Conservation (phyloP, 768 basidiomycete genomes). For the Tubosaeta sp. region DNA sequence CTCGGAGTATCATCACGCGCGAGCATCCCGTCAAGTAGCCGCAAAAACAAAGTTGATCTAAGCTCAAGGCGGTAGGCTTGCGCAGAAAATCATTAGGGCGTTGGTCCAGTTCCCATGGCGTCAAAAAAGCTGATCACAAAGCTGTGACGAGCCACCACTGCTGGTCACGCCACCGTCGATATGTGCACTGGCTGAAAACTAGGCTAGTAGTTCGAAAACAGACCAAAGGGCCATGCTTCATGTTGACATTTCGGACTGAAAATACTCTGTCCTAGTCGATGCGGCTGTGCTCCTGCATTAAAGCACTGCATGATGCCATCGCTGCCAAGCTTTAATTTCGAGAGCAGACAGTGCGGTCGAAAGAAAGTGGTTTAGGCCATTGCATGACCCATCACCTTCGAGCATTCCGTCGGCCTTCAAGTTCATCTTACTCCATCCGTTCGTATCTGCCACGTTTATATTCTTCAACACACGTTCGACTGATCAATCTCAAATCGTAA, state of each 20-base stretch:
- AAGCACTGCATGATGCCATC: background rate
- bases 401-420: background rate
- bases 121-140: background rate
- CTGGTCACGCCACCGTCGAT: background rate
- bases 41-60: background rate
- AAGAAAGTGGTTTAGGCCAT: background rate
- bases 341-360: conserved; percentile 11
- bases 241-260: too few relatives aligned
- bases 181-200: conserved; percentile 2
- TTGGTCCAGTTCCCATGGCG: background rate
- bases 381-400: conserved; percentile 12
- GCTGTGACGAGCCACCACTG: too few relatives aligned
- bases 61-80: background rate
- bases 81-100: background rate
- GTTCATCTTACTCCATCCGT: background rate
- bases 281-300: too few relatives aligned
- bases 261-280: too few relatives aligned
- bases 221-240: background rate
- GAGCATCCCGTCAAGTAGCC: background rate
- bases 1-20: background rate
- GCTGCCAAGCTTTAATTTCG: background rate
- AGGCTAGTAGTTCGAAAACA: background rate
- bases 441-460: background rate
- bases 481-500: conserved; percentile 2
- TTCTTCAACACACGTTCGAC: background rate